phyloP scores from a whole-genome alignment of 306 rosid species.

The Glycine soja region DNA sequence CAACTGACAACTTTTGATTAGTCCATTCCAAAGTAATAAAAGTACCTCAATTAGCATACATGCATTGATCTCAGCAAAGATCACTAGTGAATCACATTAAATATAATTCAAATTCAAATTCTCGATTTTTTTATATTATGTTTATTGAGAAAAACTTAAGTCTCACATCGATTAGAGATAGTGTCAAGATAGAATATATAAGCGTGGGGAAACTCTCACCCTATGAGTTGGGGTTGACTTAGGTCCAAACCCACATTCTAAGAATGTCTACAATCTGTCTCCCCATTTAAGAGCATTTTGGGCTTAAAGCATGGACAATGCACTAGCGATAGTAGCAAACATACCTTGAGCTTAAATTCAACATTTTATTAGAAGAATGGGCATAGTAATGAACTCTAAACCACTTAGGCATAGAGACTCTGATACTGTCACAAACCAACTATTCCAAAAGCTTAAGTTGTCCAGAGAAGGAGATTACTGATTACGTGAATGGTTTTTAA shows the following conservation, averaged over 20 bases:
- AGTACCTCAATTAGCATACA: background rate
- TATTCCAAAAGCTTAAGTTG: background rate
- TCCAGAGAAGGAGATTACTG: background rate
- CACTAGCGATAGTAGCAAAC: background rate
- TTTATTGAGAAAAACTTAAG: too few relatives aligned
- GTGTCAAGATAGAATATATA: too few relatives aligned
- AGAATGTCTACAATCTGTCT: background rate
- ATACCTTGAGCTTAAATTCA: background rate
- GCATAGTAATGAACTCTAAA: background rate
- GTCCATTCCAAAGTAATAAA: background rate
- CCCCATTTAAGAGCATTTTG: background rate
- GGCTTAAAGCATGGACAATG: slow-evolving; percentile 13
- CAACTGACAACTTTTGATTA: slow-evolving; percentile 9
- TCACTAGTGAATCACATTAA: background rate
- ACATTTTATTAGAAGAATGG: slow-evolving; percentile 3
- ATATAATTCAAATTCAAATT: background rate
- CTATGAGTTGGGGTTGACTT: too few relatives aligned
- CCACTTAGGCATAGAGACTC: background rate
- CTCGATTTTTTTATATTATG: background rate
- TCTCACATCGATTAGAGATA: too few relatives aligned
- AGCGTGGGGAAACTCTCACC: too few relatives aligned
- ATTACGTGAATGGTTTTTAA: background rate
- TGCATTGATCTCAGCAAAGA: slow-evolving; percentile 14
- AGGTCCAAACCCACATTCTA: too few relatives aligned
- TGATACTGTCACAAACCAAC: background rate